Conservation (phyloP, 2,329 filamentous ascomycete genomes). For the Phaeomoniella chlamydospora region DNA sequence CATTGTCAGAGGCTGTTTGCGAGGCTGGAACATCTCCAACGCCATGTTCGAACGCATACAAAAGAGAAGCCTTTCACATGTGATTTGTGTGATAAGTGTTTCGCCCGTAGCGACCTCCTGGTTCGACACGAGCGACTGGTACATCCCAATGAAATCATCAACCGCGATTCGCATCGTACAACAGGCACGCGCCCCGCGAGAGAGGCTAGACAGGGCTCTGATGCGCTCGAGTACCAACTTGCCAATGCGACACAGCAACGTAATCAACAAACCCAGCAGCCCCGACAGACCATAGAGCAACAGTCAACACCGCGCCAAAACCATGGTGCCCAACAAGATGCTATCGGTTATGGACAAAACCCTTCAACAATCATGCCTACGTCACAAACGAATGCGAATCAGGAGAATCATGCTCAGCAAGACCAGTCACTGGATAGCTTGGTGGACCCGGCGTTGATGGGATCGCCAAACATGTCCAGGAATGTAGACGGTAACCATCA, state of each 20-base stretch:
- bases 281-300: neutral
- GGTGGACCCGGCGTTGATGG: slow-evolving; percentile 26
- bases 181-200: neutral
- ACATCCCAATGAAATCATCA: slow-evolving; percentile 23
- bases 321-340: neutral
- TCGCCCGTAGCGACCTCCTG: slow-evolving; percentile 32
- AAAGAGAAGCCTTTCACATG: slow-evolving; percentile 36
- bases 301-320: neutral
- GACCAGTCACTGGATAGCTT: slow-evolving; percentile 24
- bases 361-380: neutral
- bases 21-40: slow-evolving; percentile 33
- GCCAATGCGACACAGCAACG: neutral
- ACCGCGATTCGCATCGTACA: slow-evolving; percentile 1
- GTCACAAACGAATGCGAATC: neutral
- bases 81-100: slow-evolving; percentile 33
- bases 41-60: slow-evolving; percentile 35
- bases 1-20: slow-evolving; percentile 33
- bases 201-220: neutral
- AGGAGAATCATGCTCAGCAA: slow-evolving; percentile 6
- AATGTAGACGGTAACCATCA: slow-evolving; percentile 11
- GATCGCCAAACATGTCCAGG: slow-evolving; percentile 16
- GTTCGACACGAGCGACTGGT: slow-evolving; percentile 35
- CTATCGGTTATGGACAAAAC: neutral
- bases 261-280: neutral
- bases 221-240: neutral